Evolutionary conservation across 805 yeast genomes (phyloP).

Genomic region (Candida taoyuanica): DNA sequence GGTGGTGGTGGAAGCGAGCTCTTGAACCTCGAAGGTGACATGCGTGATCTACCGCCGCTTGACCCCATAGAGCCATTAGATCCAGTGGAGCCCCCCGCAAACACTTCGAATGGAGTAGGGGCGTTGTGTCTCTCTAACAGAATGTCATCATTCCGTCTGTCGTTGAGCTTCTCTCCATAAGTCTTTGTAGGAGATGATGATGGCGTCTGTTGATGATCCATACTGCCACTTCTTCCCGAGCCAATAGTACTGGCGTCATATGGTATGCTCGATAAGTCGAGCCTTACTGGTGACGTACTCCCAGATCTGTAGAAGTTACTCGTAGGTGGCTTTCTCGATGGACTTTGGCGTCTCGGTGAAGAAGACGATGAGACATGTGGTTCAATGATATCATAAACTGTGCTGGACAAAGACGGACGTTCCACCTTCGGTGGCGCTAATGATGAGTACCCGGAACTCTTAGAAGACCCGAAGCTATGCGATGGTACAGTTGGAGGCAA

Average conservation of each 20-base stretch:
- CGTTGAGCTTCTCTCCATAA: conserved; percentile 3
- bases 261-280: conserved; percentile 19
- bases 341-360: conserved; percentile 13
- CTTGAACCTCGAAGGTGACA: conserved; percentile 22
- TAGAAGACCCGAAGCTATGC: conserved; percentile 19
- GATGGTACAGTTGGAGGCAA: conserved; percentile 27
- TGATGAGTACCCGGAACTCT: conserved; percentile 8
- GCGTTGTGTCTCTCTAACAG: conserved; percentile 37
- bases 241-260: conserved; percentile 19
- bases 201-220: too few species aligned
- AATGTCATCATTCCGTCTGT: conserved; percentile 25
- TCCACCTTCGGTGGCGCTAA: conserved; percentile 10
- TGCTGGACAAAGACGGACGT: conserved; percentile 16
- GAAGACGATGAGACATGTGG: conserved; percentile 7
- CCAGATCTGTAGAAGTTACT: conserved; percentile 17
- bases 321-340: conserved; percentile 21
- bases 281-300: conserved; percentile 14
- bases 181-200: not conserved
- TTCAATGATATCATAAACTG: conserved; percentile 20
- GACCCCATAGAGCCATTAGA: conserved; percentile 8
- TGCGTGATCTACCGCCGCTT: conserved; percentile 12
- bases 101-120: conserved; percentile 41
- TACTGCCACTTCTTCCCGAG: too few species aligned
- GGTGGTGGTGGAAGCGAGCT: conserved; percentile 22
- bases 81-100: conserved; percentile 9